phyloP scores from a whole-genome alignment of 495 filamentous ascomycete species.

The Alectoria sarmentosa region DNA sequence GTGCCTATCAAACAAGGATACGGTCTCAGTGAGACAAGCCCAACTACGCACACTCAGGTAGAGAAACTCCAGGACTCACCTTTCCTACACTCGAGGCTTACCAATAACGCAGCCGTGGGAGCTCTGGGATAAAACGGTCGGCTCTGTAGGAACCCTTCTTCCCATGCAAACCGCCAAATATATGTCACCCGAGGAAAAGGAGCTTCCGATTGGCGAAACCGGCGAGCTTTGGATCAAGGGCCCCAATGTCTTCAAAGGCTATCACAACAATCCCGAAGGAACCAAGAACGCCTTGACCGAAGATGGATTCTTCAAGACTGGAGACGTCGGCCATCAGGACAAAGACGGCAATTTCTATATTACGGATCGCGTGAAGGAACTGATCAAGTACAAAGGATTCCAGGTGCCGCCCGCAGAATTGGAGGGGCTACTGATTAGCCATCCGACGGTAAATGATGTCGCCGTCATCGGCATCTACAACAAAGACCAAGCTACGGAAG shows the following conservation, averaged over 20 bases:
- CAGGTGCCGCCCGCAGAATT: constrained; percentile 85
- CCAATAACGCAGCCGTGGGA: constrained; percentile 48
- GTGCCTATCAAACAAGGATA: constrained; percentile 76
- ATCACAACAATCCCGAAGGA: constrained; percentile 63
- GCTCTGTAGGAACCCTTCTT: constrained; percentile 72
- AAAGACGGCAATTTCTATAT: constrained; percentile 58
- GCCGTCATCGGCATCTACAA: constrained; percentile 80
- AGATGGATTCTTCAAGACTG: constrained; percentile 58
- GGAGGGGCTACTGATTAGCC: constrained; percentile 67
- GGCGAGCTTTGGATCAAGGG: constrained; percentile 59
- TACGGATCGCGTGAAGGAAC: constrained; percentile 82
- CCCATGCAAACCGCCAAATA: constrained; percentile 83
- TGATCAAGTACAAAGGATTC: constrained; percentile 84
- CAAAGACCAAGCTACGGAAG: constrained; percentile 63
- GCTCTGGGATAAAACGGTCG: constrained; percentile 70
- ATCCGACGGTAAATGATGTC: constrained; percentile 69
- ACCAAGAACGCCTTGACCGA: constrained; percentile 55
- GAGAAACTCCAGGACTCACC: constrained; percentile 25
- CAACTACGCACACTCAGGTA: constrained; percentile 44
- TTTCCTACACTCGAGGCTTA: constrained; percentile 37
- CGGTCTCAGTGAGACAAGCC: constrained; percentile 76
- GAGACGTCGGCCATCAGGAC: constrained; percentile 58
- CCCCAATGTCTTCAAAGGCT: constrained; percentile 65
- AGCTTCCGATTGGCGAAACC: constrained; percentile 50
- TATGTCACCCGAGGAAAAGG: constrained; percentile 54